These are phyloP conservation scores for Xylaria sp. DNA, from an alignment of 2,329 filamentous ascomycete species.

Conservation along the genomic window DNA sequence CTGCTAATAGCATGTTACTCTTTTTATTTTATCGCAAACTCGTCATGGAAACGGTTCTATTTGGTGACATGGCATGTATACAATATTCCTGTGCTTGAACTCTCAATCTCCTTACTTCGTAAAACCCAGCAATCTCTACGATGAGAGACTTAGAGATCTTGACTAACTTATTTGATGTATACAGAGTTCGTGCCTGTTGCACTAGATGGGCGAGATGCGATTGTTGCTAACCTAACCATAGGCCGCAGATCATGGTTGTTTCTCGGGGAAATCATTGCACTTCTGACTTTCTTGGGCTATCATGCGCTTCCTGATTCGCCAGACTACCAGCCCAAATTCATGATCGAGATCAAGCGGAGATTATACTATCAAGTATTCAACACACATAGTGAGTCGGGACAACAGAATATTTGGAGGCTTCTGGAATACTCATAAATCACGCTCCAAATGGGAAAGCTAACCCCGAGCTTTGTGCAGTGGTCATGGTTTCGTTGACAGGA, in stretches of 20 bases:
- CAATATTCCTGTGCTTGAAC: background rate
- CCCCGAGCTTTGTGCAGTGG: conserved; percentile 33
- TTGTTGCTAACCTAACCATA: conserved; percentile 27
- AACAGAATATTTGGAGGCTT: too few relatives aligned
- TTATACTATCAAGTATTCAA: conserved; percentile 50
- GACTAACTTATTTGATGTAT: background rate
- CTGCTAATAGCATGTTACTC: conserved; percentile 40
- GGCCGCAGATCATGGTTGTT: conserved; percentile 45
- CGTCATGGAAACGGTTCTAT: too few relatives aligned
- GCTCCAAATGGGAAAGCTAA: too few relatives aligned
- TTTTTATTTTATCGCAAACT: conserved; percentile 19
- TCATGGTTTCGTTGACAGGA: conserved; percentile 55
- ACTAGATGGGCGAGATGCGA: background rate
- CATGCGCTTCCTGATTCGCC: conserved; percentile 53
- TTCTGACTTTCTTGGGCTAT: conserved; percentile 60
- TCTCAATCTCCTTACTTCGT: background rate
- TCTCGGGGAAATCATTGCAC: conserved; percentile 43
- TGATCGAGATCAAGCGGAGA: conserved; percentile 46
- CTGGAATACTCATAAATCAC: too few relatives aligned
- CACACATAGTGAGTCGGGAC: conserved; percentile 45
- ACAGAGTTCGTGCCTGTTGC: conserved; percentile 24
- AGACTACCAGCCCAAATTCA: conserved; percentile 40
- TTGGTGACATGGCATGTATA: background rate
- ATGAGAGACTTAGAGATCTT: background rate
- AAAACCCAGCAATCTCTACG: background rate